Base-by-base conservation (phyloP, 495 filamentous ascomycete species). In the Aspergillus panamensis region DNA sequence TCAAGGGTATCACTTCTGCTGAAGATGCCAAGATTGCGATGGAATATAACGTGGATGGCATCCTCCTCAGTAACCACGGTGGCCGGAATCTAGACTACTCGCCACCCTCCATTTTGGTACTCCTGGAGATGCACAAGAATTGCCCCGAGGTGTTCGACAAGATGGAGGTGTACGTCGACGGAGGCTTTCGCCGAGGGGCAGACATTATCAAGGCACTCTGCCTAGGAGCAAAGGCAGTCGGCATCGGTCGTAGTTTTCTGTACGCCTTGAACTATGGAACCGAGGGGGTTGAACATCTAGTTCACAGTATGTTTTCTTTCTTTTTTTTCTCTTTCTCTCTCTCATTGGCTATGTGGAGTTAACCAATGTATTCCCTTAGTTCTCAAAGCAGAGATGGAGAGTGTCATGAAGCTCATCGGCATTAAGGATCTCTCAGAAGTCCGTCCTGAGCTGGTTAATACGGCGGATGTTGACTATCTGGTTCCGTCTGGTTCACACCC, bases 31-130 rank as follows among this genome's bases (percentile, higher is more conserved):
- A 76, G 14, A 62, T 74, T 39, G 87, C 87, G 0, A 65, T 80
- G 67, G 70, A 82, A 42, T 59, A 71, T 42, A 82, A 82, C 0
- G 79, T 83, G 6, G 76, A 86, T 19, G 87, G 80, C 4, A 86
- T 91, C 73, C 83, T 87, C 0, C 51, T 90, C 7, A 82, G 78
- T 40, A 90, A 90, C 57, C 87, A 90, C 62, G 87, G 87, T 8
- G 87, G 87, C 0, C 65, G 87, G 44, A 82, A 77, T 35, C 63
- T 88, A 6, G 86, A 90, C 59, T 86, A 55, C 40, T 51, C 81
- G 0, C 83, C 84, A 0, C 73, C 84, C 7, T 78, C 80, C 3
- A 75, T 90, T 14, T 52, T 86, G 13, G 70, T 83, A 1, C 62
- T 90, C 13, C 61, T 91, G 20, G 87, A 90, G 64, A 65, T 89